Conservation (phyloP, 495 filamentous ascomycete species). For the Elaphomyces granulatus region DNA sequence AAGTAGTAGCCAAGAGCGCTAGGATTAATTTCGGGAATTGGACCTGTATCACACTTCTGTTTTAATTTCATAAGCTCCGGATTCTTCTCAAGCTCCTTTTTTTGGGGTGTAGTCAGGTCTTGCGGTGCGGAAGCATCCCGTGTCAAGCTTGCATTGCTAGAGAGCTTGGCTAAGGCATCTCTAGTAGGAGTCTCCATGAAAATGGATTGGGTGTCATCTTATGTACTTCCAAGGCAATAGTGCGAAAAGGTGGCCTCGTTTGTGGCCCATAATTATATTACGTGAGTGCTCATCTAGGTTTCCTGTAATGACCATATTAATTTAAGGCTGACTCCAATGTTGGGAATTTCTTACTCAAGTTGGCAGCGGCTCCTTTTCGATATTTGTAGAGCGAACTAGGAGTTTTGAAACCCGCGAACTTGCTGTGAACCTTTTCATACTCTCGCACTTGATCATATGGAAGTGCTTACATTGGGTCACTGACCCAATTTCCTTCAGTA, state of each 20-base stretch:
- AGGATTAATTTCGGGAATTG: too few relatives aligned
- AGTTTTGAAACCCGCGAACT: constrained; percentile 7
- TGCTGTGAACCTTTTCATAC: constrained; percentile 6
- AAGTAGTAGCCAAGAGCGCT: too few relatives aligned
- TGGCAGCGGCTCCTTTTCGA: constrained; percentile 11
- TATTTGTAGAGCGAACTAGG: constrained; percentile 15
- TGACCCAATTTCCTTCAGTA: constrained; percentile 5
- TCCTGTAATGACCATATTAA: constrained; percentile 6
- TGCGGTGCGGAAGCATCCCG: constrained; percentile 12
- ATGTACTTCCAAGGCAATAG: constrained; percentile 10
- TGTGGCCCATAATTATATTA: constrained; percentile 14
- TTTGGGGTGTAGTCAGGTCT: constrained; percentile 2
- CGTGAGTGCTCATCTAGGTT: constrained; percentile 13
- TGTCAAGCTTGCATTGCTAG: constrained; percentile 7
- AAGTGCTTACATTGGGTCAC: constrained; percentile 5
- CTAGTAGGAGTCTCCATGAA: constrained; percentile 15
- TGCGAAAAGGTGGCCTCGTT: constrained; percentile 10
- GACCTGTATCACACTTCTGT: too few relatives aligned
- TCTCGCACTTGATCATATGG: constrained; percentile 4
- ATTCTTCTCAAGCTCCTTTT: constrained; percentile 6
- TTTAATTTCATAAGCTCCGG: constrained; percentile 4
- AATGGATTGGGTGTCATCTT: constrained; percentile 13
- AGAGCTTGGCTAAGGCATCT: constrained; percentile 11
- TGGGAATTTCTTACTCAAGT: constrained; percentile 8
- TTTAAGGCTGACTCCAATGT: too few relatives aligned